Base-by-base conservation (phyloP, 2,329 filamentous ascomycete genomes). In the Aspergillus sojae region DNA sequence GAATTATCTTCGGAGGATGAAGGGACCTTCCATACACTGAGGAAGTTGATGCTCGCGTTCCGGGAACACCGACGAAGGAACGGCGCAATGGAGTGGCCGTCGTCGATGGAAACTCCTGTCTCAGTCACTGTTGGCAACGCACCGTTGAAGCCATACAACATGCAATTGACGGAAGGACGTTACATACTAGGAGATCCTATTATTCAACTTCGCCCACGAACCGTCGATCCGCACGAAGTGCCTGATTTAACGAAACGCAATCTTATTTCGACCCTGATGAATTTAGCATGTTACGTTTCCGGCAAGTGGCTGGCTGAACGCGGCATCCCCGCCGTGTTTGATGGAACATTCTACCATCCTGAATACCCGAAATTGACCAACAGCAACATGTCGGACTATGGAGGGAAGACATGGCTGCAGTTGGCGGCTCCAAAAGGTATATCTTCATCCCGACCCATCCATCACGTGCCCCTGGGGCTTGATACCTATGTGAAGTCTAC, bases 401-500 rank as follows among this genome's bases (percentile, higher is more conserved):
- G 81, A 10, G 71, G 76, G 5, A 70, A 77, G 3, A 62, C 77
- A 11, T 78, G 83, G 80, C 66, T 76, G 67, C 60, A 72, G 19
- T 63, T 72, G 43, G 68, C 69, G n/a, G 62, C 74, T 16, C 79
- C 79, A 2, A 73, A 73, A 62, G 78, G 79, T 1, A 75, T 82
- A 16, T 75, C 83, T 19, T 78, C 81, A 39, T 82, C 81, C 2
- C 75, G 70, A 3, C 84, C 86, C 1, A 64, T 84, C 23, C 78
- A 75, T 16, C 86, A 89, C 68, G 73, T 75, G 5, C 73, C 82
- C 9, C 75, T 89, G 2, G 86, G 85, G 41, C 74, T 86, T 32
- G 75, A 82, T 32, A 72, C 80, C 30, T 89, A 89, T 69, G 74
- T 82, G 63, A 88, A 86, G 74, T 81, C 83, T 57, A 89, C 87